Evolutionary conservation across 2,329 filamentous ascomycete species (phyloP).

Genomic region (Coniochaeta sp.): DNA sequence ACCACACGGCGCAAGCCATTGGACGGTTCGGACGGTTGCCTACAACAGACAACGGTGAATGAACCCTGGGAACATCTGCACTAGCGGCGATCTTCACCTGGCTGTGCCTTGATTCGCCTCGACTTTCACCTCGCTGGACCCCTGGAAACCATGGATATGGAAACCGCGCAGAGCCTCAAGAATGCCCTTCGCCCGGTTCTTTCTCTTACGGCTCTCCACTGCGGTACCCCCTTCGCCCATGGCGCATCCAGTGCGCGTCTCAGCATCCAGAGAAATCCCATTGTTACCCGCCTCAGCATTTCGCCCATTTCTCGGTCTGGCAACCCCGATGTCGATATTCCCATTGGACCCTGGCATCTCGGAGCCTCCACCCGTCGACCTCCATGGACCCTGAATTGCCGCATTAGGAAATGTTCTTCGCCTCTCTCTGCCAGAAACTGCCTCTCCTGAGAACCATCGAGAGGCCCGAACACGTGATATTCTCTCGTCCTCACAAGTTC

Average conservation of each 20-base stretch:
- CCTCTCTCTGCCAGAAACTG: too few species aligned
- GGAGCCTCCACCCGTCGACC: neutral
- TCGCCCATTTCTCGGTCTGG: neutral
- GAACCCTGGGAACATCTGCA: neutral
- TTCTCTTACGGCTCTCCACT: neutral
- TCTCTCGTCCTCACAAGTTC: too few species aligned
- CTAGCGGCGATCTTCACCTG: neutral
- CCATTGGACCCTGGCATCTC: neutral
- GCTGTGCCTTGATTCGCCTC: constrained; percentile 1
- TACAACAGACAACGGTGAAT: too few species aligned
- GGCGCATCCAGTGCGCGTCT: neutral
- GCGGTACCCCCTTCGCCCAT: neutral
- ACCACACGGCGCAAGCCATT: neutral
- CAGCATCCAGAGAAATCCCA: neutral
- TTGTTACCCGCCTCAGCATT: neutral
- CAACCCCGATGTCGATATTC: neutral
- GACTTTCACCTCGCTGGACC: neutral
- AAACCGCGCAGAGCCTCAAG: neutral
- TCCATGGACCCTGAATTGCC: neutral
- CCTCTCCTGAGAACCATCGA: too few species aligned
- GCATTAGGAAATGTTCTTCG: neutral
- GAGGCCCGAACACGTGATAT: too few species aligned
- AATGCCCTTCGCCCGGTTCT: neutral
- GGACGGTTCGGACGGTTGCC: neutral
- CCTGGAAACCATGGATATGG: too few species aligned